These are phyloP conservation scores for Fraxinus baroniana DNA, from an alignment of 305 asterid genomes.

Conservation along the genomic window DNA sequence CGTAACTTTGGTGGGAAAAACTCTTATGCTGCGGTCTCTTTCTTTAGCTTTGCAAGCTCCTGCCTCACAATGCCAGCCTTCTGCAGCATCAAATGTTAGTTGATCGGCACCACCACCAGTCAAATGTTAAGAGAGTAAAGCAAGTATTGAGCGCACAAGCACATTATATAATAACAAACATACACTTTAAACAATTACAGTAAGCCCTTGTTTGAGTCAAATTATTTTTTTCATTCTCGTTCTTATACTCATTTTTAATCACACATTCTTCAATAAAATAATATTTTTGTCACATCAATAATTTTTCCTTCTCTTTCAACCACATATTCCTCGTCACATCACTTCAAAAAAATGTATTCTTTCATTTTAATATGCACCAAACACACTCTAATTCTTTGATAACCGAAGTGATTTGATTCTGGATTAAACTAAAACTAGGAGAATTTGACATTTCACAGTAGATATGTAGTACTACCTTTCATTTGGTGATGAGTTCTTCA, in stretches of 20 bases:
- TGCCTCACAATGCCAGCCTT: conserved; percentile 65
- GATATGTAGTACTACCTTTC: background rate
- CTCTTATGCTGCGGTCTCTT: conserved; percentile 50
- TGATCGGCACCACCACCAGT: background rate
- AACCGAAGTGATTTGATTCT: background rate
- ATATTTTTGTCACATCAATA: too few relatives aligned
- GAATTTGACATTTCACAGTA: background rate
- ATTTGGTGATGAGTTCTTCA: background rate
- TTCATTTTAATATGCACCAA: too few relatives aligned
- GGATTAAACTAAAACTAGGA: background rate
- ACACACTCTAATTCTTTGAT: background rate
- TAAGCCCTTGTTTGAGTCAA: too few relatives aligned
- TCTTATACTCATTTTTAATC: too few relatives aligned
- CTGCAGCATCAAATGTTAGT: conserved; percentile 20
- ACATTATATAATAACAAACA: background rate
- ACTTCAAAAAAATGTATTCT: too few relatives aligned
- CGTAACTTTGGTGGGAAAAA: background rate
- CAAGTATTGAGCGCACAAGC: background rate
- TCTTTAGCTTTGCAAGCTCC: conserved; percentile 74
- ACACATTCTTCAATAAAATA: too few relatives aligned
- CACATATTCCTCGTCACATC: too few relatives aligned
- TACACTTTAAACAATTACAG: background rate
- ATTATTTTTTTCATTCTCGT: too few relatives aligned
- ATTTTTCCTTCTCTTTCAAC: too few relatives aligned
- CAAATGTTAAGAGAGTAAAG: background rate